Evolutionary conservation across 257 asterid genomes (phyloP), one percentile per base, ranked within the genome.

Genomic region (Vinca minor): DNA sequence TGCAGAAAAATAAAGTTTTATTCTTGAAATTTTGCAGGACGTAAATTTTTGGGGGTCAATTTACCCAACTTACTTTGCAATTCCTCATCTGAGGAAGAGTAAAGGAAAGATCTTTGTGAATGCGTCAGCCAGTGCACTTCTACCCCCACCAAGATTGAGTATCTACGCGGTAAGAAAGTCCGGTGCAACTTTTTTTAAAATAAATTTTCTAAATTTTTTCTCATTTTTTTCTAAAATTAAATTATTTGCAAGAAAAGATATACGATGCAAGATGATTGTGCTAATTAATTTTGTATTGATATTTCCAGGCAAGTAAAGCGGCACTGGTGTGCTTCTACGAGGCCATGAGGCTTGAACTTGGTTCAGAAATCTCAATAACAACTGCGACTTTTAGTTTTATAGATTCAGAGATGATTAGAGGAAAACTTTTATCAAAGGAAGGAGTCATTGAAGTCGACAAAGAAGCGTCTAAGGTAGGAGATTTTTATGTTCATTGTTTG

Each of bases 41-140:
- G 72, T 74, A 9, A 74, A 69, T 32, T 74, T 74, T 13, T 74
- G 78, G 63, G 63, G 63, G 3, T 58, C 63, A 58, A 18, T 58
- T 34, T 58, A 58, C 3, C 42, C 63, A 26, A 58, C 29, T 32
- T 58, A 34, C 45, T 58, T 34, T n/a, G 63, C 63, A 34, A 34
- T 58, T 10, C 63, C 64, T n/a, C 64, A 35, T 14, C 64, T 59
- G 17, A 31, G 9, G 46, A 59, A 36, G 47, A 59, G 31, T 0
- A 36, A 59, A 2, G 64, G 64, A 12, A 59, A 59, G 31, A 36
- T 59, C n/a, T 36, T 59, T 4, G 64, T 36, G 18, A 59, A 36
- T 59, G 64, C 31, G 36, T 35, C 68, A 17, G 20, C 68, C 2
- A 32, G 32, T 32, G 46, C 47, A 64, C 4, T 7, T 28, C 0